Evolutionary conservation across 306 rosid species (phyloP).

Genomic region (Elaeagnus macrophylla): DNA sequence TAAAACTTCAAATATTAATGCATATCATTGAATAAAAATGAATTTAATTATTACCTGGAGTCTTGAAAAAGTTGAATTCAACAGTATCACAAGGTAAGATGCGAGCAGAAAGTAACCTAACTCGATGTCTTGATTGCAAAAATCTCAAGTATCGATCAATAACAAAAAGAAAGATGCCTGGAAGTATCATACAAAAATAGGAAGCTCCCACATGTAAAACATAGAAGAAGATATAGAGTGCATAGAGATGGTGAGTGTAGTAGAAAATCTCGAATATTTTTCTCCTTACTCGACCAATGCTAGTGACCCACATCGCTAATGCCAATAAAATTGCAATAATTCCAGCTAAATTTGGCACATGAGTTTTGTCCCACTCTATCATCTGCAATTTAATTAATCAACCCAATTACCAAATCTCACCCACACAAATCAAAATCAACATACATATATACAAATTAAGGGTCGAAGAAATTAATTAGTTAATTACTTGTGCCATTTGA

Average conservation of each 20-base stretch:
- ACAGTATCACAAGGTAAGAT: slow-evolving; percentile 36
- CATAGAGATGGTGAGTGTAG: slow-evolving; percentile 61
- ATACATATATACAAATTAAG: too few relatives aligned
- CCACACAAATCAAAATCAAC: too few relatives aligned
- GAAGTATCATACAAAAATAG: slow-evolving; percentile 45
- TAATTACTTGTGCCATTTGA: slow-evolving; percentile 40
- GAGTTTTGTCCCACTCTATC: slow-evolving; percentile 41
- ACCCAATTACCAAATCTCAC: not conserved
- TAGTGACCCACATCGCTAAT: slow-evolving; percentile 45
- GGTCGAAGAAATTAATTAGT: too few relatives aligned
- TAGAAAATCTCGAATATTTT: slow-evolving; percentile 64
- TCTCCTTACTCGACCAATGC: slow-evolving; percentile 33
- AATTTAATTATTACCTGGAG: slow-evolving; percentile 38
- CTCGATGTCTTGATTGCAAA: slow-evolving; percentile 45
- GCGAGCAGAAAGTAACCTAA: slow-evolving; percentile 40
- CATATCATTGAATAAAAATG: too few relatives aligned
- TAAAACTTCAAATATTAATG: too few relatives aligned
- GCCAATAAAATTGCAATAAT: slow-evolving; percentile 42
- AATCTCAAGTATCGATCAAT: slow-evolving; percentile 51
- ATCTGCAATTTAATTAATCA: slow-evolving; percentile 12
- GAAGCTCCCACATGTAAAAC: slow-evolving; percentile 45
- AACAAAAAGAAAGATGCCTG: slow-evolving; percentile 60
- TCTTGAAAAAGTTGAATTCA: slow-evolving; percentile 59
- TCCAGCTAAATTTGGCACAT: slow-evolving; percentile 55
- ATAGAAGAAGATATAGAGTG: slow-evolving; percentile 47